Conservation (phyloP, 2,329 filamentous ascomycete species). For the Fusarium globosum region DNA sequence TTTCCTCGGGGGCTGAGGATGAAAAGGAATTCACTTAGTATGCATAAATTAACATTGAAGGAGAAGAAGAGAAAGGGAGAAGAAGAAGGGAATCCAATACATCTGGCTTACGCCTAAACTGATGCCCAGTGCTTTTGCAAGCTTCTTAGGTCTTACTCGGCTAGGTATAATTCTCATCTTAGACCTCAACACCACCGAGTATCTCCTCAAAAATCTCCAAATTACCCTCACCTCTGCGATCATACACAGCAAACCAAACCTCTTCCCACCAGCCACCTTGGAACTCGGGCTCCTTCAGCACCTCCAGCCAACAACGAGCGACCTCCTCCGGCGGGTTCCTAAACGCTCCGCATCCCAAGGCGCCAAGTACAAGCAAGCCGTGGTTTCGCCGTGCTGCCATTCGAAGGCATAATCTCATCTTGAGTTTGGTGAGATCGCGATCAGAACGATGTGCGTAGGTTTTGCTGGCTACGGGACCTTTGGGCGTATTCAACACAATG, state of each 20-base stretch:
- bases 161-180: not conserved
- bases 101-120: not conserved
- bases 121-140: not conserved
- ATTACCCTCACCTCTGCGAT: conserved; percentile 59
- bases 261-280: conserved; percentile 71
- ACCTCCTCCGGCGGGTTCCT: conserved; percentile 70
- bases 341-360: conserved; percentile 76
- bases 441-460: conserved; percentile 57
- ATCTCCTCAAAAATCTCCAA: conserved; percentile 60
- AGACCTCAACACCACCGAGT: conserved; percentile 53
- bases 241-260: conserved; percentile 72
- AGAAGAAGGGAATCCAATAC: too few relatives aligned
- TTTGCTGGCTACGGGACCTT: conserved; percentile 42
- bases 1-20: not conserved
- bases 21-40: not conserved
- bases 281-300: conserved; percentile 71
- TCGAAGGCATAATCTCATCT: conserved; percentile 71
- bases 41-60: not conserved
- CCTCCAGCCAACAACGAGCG: conserved; percentile 70
- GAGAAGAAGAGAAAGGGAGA: not conserved
- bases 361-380: conserved; percentile 71
- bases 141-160: not conserved
- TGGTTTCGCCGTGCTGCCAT: conserved; percentile 68
- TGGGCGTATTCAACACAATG: conserved; percentile 25
- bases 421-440: conserved; percentile 67